Base-by-base conservation (phyloP, 2,329 filamentous ascomycete species). In the Epichloe aotearoae region DNA sequence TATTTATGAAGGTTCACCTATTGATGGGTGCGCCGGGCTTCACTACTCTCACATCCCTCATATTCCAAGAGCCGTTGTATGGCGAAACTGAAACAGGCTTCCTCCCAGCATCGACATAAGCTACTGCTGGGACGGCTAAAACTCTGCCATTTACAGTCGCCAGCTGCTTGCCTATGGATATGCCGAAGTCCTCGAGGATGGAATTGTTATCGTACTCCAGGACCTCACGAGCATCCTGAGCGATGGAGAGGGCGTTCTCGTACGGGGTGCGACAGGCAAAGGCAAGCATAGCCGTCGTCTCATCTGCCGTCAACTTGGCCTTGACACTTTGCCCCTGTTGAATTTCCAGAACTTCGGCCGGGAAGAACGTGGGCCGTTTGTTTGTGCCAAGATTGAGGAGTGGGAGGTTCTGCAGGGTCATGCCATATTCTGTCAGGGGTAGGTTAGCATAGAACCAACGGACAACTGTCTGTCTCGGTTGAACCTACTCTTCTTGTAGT, bases 101-200 rank as follows among this genome's bases (percentile, higher is more conserved):
- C 57, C 55, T 59, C 19, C 51, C 62, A 54, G 47, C 47, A 11
- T 52, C 53, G 37, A 62, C 54, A 59, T 95, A 95, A 2, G 68
- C 62, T 30, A 95, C 67, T 0, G 56, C 59, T 0, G 88, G 88
- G 0, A 78, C 60, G 0, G 59, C 41, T 0, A 95, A 73, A 40
- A 91, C 76, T 5, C 89, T 81, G 1, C 80, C 90, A 1, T 73
- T 72, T 0, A 95, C 85, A 0, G 84, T 85, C 36, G 95, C 70
- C 36, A 95, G 73, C 1, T 71, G 65, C 12, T 76, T 74, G 6
- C 70, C 72, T 3, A 89, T 74, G 1, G 67, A 66, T 53, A 94
- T 71, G 5, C 83, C 83, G 54, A 89, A 93, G 2, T 70, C 58
- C 4, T 55, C 37, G n/a, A 75, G 69, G 0, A 66, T 54, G 39